Percentiles rank a stretch among this genome's conserved stretches.
Conservation (phyloP, 192 early-diverging fungal species). For the Globomyces pollinis-pini region DNA sequence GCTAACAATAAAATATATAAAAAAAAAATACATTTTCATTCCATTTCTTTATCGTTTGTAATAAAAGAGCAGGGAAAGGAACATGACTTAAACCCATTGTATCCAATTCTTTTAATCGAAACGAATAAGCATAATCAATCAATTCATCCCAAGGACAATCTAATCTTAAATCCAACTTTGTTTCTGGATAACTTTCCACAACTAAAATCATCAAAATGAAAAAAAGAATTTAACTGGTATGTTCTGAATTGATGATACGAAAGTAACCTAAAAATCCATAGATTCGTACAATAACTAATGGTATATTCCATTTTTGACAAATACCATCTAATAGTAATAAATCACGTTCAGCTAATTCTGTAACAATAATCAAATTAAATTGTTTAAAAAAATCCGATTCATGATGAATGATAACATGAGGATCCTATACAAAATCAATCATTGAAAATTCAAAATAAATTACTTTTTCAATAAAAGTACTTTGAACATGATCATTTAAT, state of each 20-base stretch:
- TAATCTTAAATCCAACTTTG: conserved; percentile 69
- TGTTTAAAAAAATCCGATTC: conserved; percentile 53
- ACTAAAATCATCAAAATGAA: conserved; percentile 46
- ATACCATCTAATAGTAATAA: conserved; percentile 50
- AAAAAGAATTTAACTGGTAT: conserved; percentile 67
- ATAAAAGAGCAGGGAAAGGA: conserved; percentile 76
- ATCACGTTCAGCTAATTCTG: conserved; percentile 45
- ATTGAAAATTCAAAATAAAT: conserved; percentile 11
- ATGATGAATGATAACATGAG: conserved; percentile 36
- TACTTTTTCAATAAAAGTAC: conserved; percentile 52
- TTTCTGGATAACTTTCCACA: conserved; percentile 82
- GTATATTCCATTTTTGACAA: conserved; percentile 54
- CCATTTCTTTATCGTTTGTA: conserved; percentile 71
- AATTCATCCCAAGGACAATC: conserved; percentile 75
- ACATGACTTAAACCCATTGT: conserved; percentile 68
- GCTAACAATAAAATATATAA: conserved; percentile 2
- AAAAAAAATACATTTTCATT: conserved; percentile 43
- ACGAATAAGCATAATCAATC: conserved; percentile 45
- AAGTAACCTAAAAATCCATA: conserved; percentile 74
- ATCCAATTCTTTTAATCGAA: conserved; percentile 63
- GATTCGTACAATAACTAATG: conserved; percentile 60
- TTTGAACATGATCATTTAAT: conserved; percentile 81
- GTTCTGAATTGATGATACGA: conserved; percentile 66
- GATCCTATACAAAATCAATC: conserved; percentile 13
- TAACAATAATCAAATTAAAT: conserved; percentile 72